Evolutionary conservation across 2,329 filamentous ascomycete species (phyloP).

Genomic region (Cercospora sp.): DNA sequence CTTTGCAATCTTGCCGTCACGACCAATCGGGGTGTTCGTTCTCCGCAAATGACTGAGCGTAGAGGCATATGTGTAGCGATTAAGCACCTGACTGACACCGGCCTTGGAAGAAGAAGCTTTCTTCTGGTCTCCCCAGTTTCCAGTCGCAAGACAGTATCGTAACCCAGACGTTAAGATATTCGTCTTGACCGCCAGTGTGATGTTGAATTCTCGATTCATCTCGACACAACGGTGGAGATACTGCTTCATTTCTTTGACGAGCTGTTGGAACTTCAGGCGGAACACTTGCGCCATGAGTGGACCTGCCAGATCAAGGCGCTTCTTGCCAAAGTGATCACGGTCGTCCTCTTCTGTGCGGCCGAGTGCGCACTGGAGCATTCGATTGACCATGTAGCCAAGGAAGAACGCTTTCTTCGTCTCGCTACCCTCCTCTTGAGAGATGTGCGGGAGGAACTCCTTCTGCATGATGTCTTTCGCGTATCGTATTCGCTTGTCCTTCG

Average conservation of each 20-base stretch:
- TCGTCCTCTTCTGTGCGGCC: conserved; percentile 93
- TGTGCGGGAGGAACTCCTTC: conserved; percentile 94
- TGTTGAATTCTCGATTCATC: conserved; percentile 81
- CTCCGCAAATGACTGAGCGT: conserved; percentile 94
- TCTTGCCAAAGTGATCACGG: conserved; percentile 98
- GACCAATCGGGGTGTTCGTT: conserved; percentile 95
- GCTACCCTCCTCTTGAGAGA: conserved; percentile 90
- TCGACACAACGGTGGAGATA: conserved; percentile 94
- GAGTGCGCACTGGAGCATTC: conserved; percentile 87
- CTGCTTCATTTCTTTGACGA: conserved; percentile 86
- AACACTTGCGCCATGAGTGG: conserved; percentile 95
- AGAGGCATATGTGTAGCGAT: conserved; percentile 95
- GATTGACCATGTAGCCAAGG: conserved; percentile 97
- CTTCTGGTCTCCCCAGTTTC: conserved; percentile 99
- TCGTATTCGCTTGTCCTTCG: conserved; percentile 85
- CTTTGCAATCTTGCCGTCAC: conserved; percentile 97
- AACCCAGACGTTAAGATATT: conserved; percentile 89
- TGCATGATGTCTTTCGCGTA: conserved; percentile 93
- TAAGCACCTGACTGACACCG: conserved; percentile 96
- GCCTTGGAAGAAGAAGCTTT: conserved; percentile 93
- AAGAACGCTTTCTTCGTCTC: conserved; percentile 98
- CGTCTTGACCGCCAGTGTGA: conserved; percentile 87
- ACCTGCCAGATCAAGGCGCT: conserved; percentile 91
- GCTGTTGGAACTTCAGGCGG: conserved; percentile 83
- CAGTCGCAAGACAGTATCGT: conserved; percentile 94